Conservation (phyloP, 2,329 filamentous ascomycete species). For the Nemania sp. region DNA sequence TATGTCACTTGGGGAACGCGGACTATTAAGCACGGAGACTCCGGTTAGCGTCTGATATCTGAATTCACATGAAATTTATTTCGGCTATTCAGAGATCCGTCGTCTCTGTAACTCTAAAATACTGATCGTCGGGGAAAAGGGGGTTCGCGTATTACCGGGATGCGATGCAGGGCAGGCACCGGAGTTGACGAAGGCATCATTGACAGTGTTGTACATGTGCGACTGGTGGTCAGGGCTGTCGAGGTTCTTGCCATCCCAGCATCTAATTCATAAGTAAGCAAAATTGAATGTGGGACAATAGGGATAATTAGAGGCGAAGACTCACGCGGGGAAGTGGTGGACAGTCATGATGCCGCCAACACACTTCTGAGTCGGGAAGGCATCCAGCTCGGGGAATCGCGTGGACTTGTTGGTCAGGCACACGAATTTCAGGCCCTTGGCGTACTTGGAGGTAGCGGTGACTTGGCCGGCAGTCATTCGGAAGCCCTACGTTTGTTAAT, state of each 20-base stretch:
- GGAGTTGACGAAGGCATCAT: slow-evolving; percentile 36
- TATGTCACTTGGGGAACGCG: slow-evolving; percentile 47
- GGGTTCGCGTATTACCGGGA: too few species aligned
- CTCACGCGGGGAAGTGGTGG: slow-evolving; percentile 45
- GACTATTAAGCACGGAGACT: slow-evolving; percentile 27
- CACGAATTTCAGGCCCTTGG: slow-evolving; percentile 45
- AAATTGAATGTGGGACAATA: background rate
- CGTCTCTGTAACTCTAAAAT: too few species aligned
- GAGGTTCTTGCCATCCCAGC: slow-evolving; percentile 52
- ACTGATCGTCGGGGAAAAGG: too few species aligned
- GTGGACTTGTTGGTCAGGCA: slow-evolving; percentile 46
- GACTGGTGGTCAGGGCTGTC: slow-evolving; percentile 41
- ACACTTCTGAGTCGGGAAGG: slow-evolving; percentile 46
- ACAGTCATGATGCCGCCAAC: slow-evolving; percentile 48
- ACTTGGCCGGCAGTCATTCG: slow-evolving; percentile 48
- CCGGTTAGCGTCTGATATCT: background rate
- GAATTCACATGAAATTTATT: too few species aligned
- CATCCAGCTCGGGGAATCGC: slow-evolving; percentile 45
- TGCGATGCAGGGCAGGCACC: slow-evolving; percentile 44
- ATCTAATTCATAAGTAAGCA: slow-evolving; percentile 35
- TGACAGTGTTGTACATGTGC: slow-evolving; percentile 40
- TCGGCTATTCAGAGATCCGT: too few species aligned
- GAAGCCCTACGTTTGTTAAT: slow-evolving; percentile 42
- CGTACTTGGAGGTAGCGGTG: slow-evolving; percentile 39
- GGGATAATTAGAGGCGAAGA: background rate